phyloP scores from a whole-genome alignment of 2,329 filamentous ascomycete species.

The Leptographium galeiforme region DNA sequence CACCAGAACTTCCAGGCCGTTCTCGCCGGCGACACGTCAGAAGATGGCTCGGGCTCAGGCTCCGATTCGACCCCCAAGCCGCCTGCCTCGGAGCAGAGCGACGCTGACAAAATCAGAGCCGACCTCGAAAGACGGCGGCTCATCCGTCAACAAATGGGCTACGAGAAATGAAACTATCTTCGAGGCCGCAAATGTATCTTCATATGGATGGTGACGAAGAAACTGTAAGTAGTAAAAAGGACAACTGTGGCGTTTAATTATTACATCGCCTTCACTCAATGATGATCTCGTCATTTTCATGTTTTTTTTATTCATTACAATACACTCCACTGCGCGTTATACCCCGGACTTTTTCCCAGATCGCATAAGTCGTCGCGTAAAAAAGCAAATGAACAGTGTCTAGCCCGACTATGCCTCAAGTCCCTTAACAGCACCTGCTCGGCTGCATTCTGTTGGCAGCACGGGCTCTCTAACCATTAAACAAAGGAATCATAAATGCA shows the following conservation, averaged over 20 bases:
- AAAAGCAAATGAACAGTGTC: slow-evolving; percentile 6
- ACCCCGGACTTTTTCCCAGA: slow-evolving; percentile 8
- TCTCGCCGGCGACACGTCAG: slow-evolving; percentile 20
- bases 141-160: slow-evolving; percentile 21
- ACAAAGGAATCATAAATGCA: slow-evolving; percentile 5
- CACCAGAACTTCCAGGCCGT: slow-evolving; percentile 14
- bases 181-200: too few relatives aligned
- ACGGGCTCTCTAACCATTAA: slow-evolving; percentile 7
- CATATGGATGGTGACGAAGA: background rate
- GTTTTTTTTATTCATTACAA: slow-evolving; percentile 9
- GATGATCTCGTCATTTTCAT: background rate
- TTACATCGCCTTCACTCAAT: too few relatives aligned
- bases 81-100: slow-evolving; percentile 13
- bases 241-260: background rate
- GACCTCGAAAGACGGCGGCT: slow-evolving; percentile 23
- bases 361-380: slow-evolving; percentile 4
- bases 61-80: slow-evolving; percentile 7
- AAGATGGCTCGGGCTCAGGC: too few relatives aligned
- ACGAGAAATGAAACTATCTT: slow-evolving; percentile 10
- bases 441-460: slow-evolving; percentile 12
- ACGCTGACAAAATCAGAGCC: slow-evolving; percentile 27
- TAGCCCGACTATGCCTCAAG: slow-evolving; percentile 5
- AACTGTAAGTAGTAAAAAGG: slow-evolving; percentile 2
- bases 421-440: background rate
- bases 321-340: slow-evolving; percentile 4